Conservation (phyloP, 305 asterid genomes). For the Fraxinus sp. region DNA sequence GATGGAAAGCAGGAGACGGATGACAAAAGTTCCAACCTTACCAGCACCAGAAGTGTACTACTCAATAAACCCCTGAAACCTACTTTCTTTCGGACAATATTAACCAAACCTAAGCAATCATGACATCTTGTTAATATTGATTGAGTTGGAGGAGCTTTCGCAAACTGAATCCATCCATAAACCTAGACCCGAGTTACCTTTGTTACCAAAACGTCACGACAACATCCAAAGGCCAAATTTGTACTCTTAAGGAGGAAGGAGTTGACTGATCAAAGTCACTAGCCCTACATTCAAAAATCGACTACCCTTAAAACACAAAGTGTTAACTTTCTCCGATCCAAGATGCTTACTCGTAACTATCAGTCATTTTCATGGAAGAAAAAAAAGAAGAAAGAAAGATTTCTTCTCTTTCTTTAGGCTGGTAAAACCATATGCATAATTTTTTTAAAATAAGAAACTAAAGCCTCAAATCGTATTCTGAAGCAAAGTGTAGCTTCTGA, state of each 20-base stretch:
- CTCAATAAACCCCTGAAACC: background rate
- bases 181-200: slow-evolving; percentile 6
- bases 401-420: background rate
- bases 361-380: background rate
- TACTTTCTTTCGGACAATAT: background rate
- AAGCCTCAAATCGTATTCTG: background rate
- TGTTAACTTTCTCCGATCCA: background rate
- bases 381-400: no score
- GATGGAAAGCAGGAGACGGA: background rate
- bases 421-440: background rate
- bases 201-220: background rate
- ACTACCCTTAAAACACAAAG: background rate
- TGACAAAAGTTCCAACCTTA: slow-evolving; percentile 13
- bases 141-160: slow-evolving; percentile 15
- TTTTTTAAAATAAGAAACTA: background rate
- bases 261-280: background rate
- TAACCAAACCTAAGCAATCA: background rate
- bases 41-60: slow-evolving; percentile 18
- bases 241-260: background rate
- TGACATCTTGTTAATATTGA: slow-evolving; percentile 6
- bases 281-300: background rate
- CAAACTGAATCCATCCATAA: slow-evolving; percentile 22
- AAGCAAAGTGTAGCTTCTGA: background rate
- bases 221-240: background rate
- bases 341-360: background rate